Conservation (phyloP, 1,284 basidiomycete genomes). For the Prillingera fragicola region DNA sequence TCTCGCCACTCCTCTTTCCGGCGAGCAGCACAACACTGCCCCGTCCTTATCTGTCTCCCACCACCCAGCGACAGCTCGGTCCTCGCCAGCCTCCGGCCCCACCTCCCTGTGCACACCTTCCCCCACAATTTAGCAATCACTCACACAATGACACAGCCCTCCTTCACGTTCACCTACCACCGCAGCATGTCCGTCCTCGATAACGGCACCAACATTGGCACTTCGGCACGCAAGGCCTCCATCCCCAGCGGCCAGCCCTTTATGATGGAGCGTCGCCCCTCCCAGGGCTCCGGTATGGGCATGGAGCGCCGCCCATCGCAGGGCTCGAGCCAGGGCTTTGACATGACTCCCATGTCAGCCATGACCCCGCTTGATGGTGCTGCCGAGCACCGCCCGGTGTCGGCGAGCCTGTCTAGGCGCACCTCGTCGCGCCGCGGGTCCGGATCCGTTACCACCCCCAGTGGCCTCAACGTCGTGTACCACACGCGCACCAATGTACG, state of each 20-base stretch:
- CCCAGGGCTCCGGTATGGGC: no score
- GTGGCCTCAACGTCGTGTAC: conserved; percentile 67
- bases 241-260: conserved; percentile 10
- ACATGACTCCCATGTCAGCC: not conserved
- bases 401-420: not conserved
- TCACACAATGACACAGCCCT: conserved; percentile 8
- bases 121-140: conserved; percentile 3
- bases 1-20: no score
- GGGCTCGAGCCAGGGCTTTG: not conserved
- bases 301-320: no score
- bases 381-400: not conserved
- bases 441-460: conserved; percentile 63
- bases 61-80: not conserved
- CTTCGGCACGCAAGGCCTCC: conserved; percentile 30
- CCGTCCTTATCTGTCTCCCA: no score
- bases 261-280: conserved; percentile 6
- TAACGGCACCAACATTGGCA: conserved; percentile 44
- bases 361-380: not conserved
- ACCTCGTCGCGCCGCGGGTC: conserved; percentile 32
- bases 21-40: no score
- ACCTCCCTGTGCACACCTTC: conserved; percentile 4
- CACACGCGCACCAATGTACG: conserved; percentile 52
- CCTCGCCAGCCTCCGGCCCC: not conserved
- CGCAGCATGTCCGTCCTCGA: conserved; percentile 34
- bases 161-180: no score